Evolutionary conservation across 805 yeast genomes (phyloP), one percentile per base, ranked within the genome.

Genomic region (Priceomyces carsonii): DNA sequence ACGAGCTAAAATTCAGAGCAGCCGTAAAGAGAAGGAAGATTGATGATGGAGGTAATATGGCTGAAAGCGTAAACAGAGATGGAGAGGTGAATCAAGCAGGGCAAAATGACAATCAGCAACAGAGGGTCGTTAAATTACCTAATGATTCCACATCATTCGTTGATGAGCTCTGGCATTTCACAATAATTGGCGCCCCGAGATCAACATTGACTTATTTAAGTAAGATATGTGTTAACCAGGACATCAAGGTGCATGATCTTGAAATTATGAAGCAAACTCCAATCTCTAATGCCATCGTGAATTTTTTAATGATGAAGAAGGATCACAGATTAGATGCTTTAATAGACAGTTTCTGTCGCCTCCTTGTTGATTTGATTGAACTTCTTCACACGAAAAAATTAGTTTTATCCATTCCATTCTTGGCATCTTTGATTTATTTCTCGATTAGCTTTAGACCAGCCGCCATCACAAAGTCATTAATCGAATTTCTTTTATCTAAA

Each of bases 381-480:
- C 50, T 60, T 6, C 56, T 71, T 22, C 45, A 61, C 9, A 36
- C 44, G 3, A 30, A 36, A 8, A 48, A 56, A 13, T 33, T 53
- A 6, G 43, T 68, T 2, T 42, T 73, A 1, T 55, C 80, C 0
- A 62, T 80, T 3, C 93, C 93, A 1, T 82, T 79, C 50, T 43
- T 85, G 9, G 50, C 82, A 2, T 67, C 84, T 1, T 46, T 85
- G 25, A 59, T 83, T 24, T 78, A 78, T 45, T 75, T 76, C 33
- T 50, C 78, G 1, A 54, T 82, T 5, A 67, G 57, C 14, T 85
- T 79, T 55, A 66, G 85, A 49, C 81, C 85, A 1, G 73, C 75
- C 37, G 89, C 91, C 1, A 66, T 81, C 1, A 63, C 61, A 14
- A 56, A 48, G 23, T 48, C 52, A 9, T 61, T 71, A 16, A 51